These are phyloP conservation scores for Brassica incana DNA, from an alignment of 345 rosid genomes.

Conservation along the genomic window DNA sequence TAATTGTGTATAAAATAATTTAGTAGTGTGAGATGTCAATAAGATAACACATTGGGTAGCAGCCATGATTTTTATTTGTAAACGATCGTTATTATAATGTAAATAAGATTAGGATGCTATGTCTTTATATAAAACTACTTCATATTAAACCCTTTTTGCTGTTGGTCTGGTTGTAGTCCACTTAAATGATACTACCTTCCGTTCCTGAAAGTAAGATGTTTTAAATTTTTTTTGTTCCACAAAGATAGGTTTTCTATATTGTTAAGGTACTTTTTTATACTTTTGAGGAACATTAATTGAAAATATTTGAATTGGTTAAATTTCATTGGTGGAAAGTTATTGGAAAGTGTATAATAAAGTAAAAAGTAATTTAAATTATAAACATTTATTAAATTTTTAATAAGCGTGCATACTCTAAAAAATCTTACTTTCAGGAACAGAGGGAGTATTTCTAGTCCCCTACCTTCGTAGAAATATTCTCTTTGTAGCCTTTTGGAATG, in stretches of 20 bases:
- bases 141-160: slow-evolving; percentile 13
- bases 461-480: background rate
- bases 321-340: no score
- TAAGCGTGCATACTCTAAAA: no score
- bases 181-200: slow-evolving; percentile 2
- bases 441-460: background rate
- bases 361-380: no score
- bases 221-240: no score
- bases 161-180: slow-evolving; percentile 43
- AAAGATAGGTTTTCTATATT: no score
- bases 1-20: slow-evolving; percentile 4
- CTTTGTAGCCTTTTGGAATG: background rate
- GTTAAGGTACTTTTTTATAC: no score
- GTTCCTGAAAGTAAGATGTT: background rate
- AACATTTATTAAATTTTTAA: no score
- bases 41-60: slow-evolving; percentile 26
- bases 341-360: no score
- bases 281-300: no score
- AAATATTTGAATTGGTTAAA: no score
- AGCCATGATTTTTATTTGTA: slow-evolving; percentile 18
- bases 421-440: no score
- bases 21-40: slow-evolving; percentile 24
- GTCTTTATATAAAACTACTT: background rate
- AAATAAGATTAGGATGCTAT: slow-evolving; percentile 9
- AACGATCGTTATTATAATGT: background rate